Base-by-base conservation (phyloP, 352 stramenopile genomes). In the Thalassiosira livingstoniorum region DNA sequence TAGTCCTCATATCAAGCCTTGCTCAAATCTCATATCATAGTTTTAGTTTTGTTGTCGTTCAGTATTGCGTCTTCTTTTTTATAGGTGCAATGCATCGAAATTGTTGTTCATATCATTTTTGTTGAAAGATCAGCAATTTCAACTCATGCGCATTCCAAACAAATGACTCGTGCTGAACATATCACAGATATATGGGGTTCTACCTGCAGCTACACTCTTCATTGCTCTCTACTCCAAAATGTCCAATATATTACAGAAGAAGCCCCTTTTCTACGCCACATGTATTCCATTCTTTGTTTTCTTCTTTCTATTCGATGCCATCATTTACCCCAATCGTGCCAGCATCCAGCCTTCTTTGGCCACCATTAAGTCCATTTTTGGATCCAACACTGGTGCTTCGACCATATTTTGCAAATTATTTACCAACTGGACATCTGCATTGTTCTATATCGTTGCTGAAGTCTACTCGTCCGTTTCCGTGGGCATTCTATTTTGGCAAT, bases 401-500 rank as follows among this genome's bases (percentile, higher is more conserved):
- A 67, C 62, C 34, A 82, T 94, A 37, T 77, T 95, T 51, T 80
- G 83, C 47, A 95, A 91, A 55, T 90, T 95, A 58, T 78, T 91
- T 29, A 65, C 85, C 13, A 87, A 94, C 68, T 93, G 89, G 90
- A 92, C 90, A 25, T 93, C 87, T 25, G 89, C 93, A 21, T 57
- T 97, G 25, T 97, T 94, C 77, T 97, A 96, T 75, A 80, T 96
- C 3, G 78, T 96, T n/a, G 89, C 93, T 21, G 94, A 97, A 86
- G 89, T 97, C 1, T 97, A 94, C 73, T 94, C 89, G 4, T 95
- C 87, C 29, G 94, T 96, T 10, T 94, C 87, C 23, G 92, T 96
- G 18, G 92, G 93, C 18, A 89, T 97, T 45, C 81, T 97, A 15
- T 97, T 97, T 88, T 97, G 94, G 94, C 92, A 96, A 69, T 96